Evolutionary conservation across 2,329 filamentous ascomycete genomes (phyloP).

Genomic region (Knoxdaviesia capensis): DNA sequence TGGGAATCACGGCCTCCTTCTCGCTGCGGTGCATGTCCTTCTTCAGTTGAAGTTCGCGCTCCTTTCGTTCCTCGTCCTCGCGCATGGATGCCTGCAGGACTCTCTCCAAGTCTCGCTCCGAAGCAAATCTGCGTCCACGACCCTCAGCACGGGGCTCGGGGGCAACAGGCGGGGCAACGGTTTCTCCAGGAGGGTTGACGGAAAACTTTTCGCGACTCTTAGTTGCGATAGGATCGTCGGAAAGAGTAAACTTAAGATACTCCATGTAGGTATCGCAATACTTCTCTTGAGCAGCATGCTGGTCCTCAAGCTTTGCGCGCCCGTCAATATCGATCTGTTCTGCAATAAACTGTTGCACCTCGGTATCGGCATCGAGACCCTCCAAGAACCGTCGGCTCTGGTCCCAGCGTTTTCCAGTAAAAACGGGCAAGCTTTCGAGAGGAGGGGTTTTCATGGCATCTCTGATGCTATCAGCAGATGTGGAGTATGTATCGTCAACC

Average conservation of each 20-base stretch:
- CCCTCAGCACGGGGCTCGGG: slow-evolving; percentile 29
- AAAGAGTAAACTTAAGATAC: slow-evolving; percentile 35
- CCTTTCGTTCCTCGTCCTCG: slow-evolving; percentile 49
- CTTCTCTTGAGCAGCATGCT: slow-evolving; percentile 16
- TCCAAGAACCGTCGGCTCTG: slow-evolving; percentile 23
- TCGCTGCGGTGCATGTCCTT: slow-evolving; percentile 54
- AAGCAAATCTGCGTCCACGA: slow-evolving; percentile 37
- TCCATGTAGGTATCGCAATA: slow-evolving; percentile 27
- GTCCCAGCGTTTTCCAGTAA: slow-evolving; percentile 24
- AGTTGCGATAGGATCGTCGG: slow-evolving; percentile 30
- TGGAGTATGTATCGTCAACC: slow-evolving; percentile 29
- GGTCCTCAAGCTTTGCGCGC: slow-evolving; percentile 15
- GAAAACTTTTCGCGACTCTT: slow-evolving; percentile 35
- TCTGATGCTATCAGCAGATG: slow-evolving; percentile 26
- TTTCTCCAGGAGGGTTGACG: slow-evolving; percentile 13
- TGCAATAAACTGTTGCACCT: slow-evolving; percentile 24
- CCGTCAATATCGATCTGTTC: slow-evolving; percentile 22
- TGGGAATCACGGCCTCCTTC: slow-evolving; percentile 56
- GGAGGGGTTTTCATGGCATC: slow-evolving; percentile 33
- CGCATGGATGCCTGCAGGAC: slow-evolving; percentile 52
- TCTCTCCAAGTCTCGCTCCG: slow-evolving; percentile 53
- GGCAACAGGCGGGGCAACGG: slow-evolving; percentile 11
- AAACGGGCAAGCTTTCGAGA: slow-evolving; percentile 30
- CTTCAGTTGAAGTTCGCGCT: slow-evolving; percentile 42
- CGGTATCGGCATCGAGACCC: slow-evolving; percentile 17